phyloP scores from a whole-genome alignment of 73 alveolate genomes.

The Paramecium primaurelia region DNA sequence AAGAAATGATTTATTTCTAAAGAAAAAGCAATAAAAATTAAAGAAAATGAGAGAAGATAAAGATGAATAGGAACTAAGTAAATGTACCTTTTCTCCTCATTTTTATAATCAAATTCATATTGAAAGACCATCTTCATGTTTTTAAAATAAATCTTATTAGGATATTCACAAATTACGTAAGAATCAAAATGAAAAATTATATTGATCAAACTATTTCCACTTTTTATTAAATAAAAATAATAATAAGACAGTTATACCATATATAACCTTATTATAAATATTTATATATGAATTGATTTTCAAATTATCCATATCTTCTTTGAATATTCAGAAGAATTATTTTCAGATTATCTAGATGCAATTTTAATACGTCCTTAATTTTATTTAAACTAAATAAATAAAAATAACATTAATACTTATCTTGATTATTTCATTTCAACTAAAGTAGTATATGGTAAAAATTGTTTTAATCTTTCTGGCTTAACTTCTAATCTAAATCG shows the following conservation, averaged over 20 bases:
- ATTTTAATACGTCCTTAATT: background rate
- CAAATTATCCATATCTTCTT: background rate
- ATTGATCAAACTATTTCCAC: background rate
- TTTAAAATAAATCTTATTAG: background rate
- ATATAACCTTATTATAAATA: no score
- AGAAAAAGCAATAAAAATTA: background rate
- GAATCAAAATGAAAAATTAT: background rate
- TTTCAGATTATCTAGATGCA: background rate
- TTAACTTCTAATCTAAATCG: background rate
- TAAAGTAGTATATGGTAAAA: background rate
- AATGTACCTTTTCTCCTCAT: slow-evolving; percentile 14
- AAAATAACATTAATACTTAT: background rate
- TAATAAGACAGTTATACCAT: no score
- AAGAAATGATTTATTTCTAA: background rate
- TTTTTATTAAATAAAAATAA: background rate
- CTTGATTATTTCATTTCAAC: background rate
- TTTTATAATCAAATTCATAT: background rate
- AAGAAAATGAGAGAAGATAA: slow-evolving; percentile 6
- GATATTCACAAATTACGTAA: background rate
- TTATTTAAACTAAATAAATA: background rate
- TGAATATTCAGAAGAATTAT: background rate
- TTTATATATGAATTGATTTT: background rate
- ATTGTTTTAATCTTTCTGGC: background rate
- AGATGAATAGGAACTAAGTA: background rate
- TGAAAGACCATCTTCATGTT: background rate